Evolutionary conservation across 2,329 filamentous ascomycete genomes (phyloP).

Genomic region (Cladosporium sp.): DNA sequence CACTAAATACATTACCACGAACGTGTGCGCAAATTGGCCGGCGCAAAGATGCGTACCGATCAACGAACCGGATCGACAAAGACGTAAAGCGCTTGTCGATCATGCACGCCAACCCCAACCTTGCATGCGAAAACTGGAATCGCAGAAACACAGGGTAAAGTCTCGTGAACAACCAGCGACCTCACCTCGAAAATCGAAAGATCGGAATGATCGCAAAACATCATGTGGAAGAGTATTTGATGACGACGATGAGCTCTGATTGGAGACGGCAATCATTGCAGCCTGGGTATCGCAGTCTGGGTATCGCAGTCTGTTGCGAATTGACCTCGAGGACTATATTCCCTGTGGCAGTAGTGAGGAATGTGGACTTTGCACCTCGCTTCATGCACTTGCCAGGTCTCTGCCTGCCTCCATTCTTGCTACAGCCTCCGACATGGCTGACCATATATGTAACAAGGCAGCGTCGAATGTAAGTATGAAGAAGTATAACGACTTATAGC

Average conservation of each 20-base stretch:
- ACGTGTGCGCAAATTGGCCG: not conserved
- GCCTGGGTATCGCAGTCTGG: not conserved
- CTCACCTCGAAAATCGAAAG: not conserved
- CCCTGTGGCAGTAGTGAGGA: not conserved
- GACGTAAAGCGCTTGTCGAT: not conserved
- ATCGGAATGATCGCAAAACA: not conserved
- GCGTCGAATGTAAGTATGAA: not conserved
- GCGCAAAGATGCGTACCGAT: not conserved
- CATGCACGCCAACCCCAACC: constrained; percentile 3
- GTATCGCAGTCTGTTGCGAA: not conserved
- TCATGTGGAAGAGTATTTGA: not conserved
- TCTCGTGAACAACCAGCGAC: not conserved
- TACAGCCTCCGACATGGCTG: constrained; percentile 8
- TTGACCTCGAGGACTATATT: not conserved
- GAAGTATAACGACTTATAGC: too few species aligned
- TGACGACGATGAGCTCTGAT: not conserved
- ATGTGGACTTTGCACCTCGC: constrained; percentile 9
- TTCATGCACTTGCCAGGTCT: constrained; percentile 16
- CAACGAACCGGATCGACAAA: not conserved
- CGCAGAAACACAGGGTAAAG: not conserved
- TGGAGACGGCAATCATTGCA: not conserved
- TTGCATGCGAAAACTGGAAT: constrained; percentile 3
- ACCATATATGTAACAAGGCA: not conserved
- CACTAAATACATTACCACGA: too few species aligned
- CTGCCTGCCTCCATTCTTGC: constrained; percentile 12